Percentiles rank a stretch among this genome's conserved stretches.
phyloP scores from a whole-genome alignment of 73 alveolate genomes.

The Paramecium sexaurelia region DNA sequence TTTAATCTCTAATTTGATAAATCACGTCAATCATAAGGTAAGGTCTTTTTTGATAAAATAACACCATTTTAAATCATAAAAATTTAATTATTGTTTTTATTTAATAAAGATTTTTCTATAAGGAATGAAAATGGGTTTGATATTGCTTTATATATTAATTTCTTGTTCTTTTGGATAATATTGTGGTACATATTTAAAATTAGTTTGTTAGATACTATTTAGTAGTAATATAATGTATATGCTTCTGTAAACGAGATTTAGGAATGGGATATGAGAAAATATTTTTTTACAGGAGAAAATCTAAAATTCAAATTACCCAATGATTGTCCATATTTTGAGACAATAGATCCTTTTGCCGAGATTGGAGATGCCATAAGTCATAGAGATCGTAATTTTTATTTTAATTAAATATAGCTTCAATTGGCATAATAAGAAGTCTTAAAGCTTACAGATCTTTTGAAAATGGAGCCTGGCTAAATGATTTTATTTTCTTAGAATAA shows the following conservation, averaged over 20 bases:
- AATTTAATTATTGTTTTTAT: not conserved
- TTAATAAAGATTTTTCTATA: not conserved
- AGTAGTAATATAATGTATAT: constrained; percentile 9
- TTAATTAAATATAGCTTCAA: not conserved
- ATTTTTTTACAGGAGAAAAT: not conserved
- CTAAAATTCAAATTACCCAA: not conserved
- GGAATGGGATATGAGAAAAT: constrained; percentile 10
- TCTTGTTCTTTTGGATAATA: not conserved
- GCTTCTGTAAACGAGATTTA: not conserved
- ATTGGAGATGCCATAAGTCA: not conserved
- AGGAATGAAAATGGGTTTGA: not conserved
- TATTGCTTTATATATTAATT: not conserved
- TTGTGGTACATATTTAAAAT: not conserved
- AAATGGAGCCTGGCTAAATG: constrained; percentile 15
- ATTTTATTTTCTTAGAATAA: not conserved
- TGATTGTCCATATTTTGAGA: not conserved
- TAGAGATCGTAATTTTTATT: not conserved
- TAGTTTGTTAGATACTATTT: not conserved
- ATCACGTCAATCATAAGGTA: too few species aligned
- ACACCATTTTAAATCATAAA: not conserved
- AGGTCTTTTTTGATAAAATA: too few species aligned
- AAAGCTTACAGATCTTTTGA: not conserved
- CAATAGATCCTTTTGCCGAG: not conserved
- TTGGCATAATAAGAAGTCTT: not conserved
- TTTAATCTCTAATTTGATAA: too few species aligned